Evolutionary conservation across 176 grass and related monocot species (phyloP).

Genomic region (Avena sativa): DNA sequence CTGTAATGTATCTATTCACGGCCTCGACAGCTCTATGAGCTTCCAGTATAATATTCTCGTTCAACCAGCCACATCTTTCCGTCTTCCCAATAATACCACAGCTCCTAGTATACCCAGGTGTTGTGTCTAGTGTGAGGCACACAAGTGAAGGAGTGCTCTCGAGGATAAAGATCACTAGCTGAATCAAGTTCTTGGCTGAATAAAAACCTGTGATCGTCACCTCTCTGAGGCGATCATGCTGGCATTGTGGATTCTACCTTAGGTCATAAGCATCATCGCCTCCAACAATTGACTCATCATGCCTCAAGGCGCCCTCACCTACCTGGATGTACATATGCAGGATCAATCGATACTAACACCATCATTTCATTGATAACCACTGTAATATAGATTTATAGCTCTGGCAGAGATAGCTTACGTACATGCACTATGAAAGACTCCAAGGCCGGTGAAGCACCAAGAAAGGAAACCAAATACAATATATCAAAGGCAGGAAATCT

Average conservation of each 20-base stretch:
- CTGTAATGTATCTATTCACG: too few species aligned
- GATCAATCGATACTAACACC: background rate
- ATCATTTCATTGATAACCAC: background rate
- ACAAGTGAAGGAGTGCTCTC: background rate
- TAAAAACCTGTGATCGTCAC: background rate
- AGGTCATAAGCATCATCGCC: background rate
- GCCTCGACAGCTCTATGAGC: too few species aligned
- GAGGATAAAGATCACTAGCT: background rate
- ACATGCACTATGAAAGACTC: background rate
- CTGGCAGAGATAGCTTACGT: background rate
- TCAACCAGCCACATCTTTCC: too few species aligned
- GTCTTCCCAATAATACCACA: background rate
- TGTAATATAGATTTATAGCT: background rate
- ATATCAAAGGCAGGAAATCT: background rate
- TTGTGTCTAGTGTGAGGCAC: background rate
- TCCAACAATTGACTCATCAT: background rate
- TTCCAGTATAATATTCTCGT: too few species aligned
- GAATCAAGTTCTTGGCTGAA: background rate
- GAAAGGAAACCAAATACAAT: background rate
- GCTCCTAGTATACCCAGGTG: background rate
- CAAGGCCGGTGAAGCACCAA: background rate
- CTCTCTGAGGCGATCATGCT: background rate
- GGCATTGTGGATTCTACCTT: background rate
- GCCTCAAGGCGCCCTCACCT: background rate
- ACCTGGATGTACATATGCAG: background rate